Conservation (phyloP, 2,329 filamentous ascomycete species). For the Fusarium sp. region DNA sequence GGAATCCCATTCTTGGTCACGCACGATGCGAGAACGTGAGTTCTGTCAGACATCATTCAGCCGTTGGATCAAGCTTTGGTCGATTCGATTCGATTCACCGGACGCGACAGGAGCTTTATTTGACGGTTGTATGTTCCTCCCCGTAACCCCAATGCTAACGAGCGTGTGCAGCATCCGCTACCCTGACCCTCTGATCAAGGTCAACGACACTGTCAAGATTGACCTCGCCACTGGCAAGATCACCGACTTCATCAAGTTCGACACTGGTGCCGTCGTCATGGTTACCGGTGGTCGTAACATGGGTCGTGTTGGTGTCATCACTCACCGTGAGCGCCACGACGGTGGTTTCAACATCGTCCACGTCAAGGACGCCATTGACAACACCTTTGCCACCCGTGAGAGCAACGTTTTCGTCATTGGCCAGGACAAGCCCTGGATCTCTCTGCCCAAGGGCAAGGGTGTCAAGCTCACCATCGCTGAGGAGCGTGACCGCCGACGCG, state of each 20-base stretch:
- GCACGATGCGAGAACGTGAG: slow-evolving; percentile 99
- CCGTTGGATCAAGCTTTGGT: slow-evolving; percentile 99
- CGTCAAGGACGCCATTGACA: slow-evolving; percentile 99
- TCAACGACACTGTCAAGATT: slow-evolving; percentile 99
- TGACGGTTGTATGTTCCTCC: slow-evolving; percentile 63
- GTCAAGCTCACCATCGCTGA: slow-evolving; percentile 99
- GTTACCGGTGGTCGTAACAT: slow-evolving; percentile 99
- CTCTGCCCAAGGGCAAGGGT: slow-evolving; percentile 99
- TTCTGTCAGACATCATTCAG: slow-evolving; percentile 98
- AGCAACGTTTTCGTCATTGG: slow-evolving; percentile 99
- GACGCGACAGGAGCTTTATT: slow-evolving; percentile 51
- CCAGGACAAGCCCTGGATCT: slow-evolving; percentile 98
- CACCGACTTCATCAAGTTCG: slow-evolving; percentile 97
- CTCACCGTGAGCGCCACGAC: slow-evolving; percentile 99
- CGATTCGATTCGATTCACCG: slow-evolving; percentile 61
- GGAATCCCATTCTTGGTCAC: slow-evolving; percentile 99
- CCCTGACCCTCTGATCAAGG: slow-evolving; percentile 97
- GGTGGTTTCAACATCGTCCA: slow-evolving; percentile 99
- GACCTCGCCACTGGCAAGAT: slow-evolving; percentile 98
- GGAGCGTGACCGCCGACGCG: slow-evolving; percentile 97
- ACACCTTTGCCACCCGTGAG: slow-evolving; percentile 99
- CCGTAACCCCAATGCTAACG: slow-evolving; percentile 51
- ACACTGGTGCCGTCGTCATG: slow-evolving; percentile 98
- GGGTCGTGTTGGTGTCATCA: slow-evolving; percentile 99
- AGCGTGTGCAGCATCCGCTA: slow-evolving; percentile 83